Conservation (phyloP, 2,329 filamentous ascomycete species). For the Talaromyces sp. region DNA sequence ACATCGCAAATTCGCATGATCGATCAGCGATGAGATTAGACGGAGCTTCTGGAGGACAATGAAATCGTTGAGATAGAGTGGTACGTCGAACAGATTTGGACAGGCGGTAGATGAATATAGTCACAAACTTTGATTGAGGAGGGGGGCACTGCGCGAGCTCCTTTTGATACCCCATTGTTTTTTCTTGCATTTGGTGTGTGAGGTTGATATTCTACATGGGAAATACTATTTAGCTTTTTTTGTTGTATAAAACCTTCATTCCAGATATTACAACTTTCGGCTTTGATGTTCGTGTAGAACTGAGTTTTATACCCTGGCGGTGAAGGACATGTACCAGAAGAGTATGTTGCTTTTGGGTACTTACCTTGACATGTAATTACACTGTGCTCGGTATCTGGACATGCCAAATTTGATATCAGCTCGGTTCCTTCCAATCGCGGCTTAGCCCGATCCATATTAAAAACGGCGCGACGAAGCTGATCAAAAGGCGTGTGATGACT, state of each 20-base stretch:
- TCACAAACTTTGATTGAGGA: constrained; percentile 13
- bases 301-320: too few species aligned
- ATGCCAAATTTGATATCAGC: background rate
- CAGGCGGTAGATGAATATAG: constrained; percentile 3
- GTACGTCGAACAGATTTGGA: background rate
- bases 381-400: background rate
- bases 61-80: background rate
- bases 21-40: background rate
- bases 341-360: background rate
- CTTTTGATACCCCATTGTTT: constrained; percentile 20
- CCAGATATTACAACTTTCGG: background rate
- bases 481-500: constrained; percentile 1
- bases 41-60: background rate
- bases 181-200: constrained; percentile 19
- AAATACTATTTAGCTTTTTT: constrained; percentile 18
- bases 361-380: too few species aligned
- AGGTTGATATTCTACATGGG: constrained; percentile 15
- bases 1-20: constrained; percentile 87
- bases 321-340: background rate
- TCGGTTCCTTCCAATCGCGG: background rate
- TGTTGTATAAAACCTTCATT: constrained; percentile 8
- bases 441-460: background rate
- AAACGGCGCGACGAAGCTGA: background rate
- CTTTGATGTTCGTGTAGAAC: too few species aligned
- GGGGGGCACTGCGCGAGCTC: constrained; percentile 11